These are phyloP conservation scores for Durio zibethinus DNA, from an alignment of 345 rosid species.

Conservation along the genomic window DNA sequence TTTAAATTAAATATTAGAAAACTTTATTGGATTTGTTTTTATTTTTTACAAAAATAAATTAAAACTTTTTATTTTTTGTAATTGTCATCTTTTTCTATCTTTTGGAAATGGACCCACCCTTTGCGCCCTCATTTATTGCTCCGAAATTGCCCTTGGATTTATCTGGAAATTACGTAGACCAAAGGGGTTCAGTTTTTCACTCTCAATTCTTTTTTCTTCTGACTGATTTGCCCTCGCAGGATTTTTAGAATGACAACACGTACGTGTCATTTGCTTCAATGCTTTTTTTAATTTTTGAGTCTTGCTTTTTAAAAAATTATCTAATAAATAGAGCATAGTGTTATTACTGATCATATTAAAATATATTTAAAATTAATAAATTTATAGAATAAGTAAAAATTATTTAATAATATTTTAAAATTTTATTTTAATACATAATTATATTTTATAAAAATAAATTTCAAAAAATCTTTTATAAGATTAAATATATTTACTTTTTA, in stretches of 20 bases:
- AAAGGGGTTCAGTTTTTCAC: neutral
- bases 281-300: no score
- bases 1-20: neutral
- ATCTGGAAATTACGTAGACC: neutral
- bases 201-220: neutral
- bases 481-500: no score
- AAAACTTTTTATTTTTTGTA: neutral
- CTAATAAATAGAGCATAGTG: no score
- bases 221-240: slow-evolving; percentile 14
- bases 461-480: no score
- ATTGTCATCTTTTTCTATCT: neutral
- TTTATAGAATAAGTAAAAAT: no score
- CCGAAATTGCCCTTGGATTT: slow-evolving; percentile 19
- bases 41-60: neutral
- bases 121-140: neutral
- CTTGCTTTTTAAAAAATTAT: no score
- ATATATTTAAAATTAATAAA: no score
- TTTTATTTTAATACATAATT: no score
- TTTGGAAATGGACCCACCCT: slow-evolving; percentile 14
- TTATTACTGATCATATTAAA: no score
- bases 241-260: neutral
- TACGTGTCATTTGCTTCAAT: neutral
- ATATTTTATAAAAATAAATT: no score
- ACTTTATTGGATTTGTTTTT: neutral
- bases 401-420: no score